Evolutionary conservation across 768 basidiomycete genomes (phyloP), one percentile per base, ranked within the genome.

Genomic region (Pleurotus citrinopileatus): DNA sequence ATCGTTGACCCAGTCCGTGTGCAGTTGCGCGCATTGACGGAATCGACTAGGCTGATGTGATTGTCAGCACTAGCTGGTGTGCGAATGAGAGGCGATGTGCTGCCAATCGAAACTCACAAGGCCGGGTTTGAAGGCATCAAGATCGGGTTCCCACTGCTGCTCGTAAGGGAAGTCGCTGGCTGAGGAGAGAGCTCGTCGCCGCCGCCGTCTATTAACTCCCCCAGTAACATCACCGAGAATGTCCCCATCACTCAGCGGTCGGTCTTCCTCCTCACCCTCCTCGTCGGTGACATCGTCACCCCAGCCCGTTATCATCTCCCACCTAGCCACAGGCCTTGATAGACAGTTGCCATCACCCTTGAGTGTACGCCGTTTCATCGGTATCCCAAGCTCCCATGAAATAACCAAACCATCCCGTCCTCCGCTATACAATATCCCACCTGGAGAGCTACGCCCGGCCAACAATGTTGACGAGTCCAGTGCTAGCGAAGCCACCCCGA

Each of bases 1-100:
- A 62, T 98, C 96, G 65, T 97, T 99, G 29, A 98, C 83, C 96
- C 96, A 99, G 70, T 98, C 95, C 1, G 86, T 86, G 66, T 98
- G 94, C 4, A 83, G 80, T 65, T 98, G 94, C 7, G 87, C 85
- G 55, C 86, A 88, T 67, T 98, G 95, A 26, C 96, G 81, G 65
- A 97, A 98, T 19, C 78, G 74, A 23, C 84, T 78, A 22, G 70
- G 68, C 81, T 84, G 58, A 55, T 55, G 57, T 56, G 44, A 45
- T 28, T 50, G 50, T 61, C 47, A 48, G 15, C 44, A 55, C 52
- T 25, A 54, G 53, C 53, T 51, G 40, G 53, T n/a, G n/a, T n/a
- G 40, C 4, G 54, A 52, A 23, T 19, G 38, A 15, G 28, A 13
- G 19, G 28, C 53, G 40, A n/a, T 28, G 40, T 25, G 42, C 47